phyloP scores from a whole-genome alignment of 1,284 basidiomycete genomes.

The Mycena citricolor region DNA sequence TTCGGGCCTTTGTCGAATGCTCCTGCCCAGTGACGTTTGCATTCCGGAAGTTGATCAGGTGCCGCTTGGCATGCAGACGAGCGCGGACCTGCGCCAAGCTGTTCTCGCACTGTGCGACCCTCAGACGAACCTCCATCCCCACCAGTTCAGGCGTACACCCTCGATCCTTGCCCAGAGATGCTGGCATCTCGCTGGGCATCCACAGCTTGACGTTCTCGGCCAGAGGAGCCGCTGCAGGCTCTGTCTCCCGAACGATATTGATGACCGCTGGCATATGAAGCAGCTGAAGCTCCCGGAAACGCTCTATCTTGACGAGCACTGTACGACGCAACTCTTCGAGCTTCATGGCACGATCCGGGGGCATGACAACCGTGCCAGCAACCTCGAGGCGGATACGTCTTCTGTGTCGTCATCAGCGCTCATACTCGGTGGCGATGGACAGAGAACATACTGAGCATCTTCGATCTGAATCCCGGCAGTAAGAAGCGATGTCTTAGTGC shows the following conservation, averaged over 20 bases:
- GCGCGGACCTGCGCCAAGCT: not conserved
- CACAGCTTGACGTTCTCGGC: slow-evolving; percentile 10
- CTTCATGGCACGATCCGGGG: slow-evolving; percentile 3
- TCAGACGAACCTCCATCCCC: not conserved
- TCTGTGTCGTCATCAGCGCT: not conserved
- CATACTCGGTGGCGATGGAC: too few species aligned
- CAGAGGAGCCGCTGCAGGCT: slow-evolving; percentile 3
- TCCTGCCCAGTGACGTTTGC: slow-evolving; percentile 4
- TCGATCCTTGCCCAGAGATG: too few species aligned
- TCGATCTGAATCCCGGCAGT: slow-evolving; percentile 14
- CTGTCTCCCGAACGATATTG: not conserved
- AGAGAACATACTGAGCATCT: slow-evolving; percentile 11
- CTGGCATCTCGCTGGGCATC: slow-evolving; percentile 11
- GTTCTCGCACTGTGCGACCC: slow-evolving; percentile 2
- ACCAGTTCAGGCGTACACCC: too few species aligned
- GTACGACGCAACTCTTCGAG: slow-evolving; percentile 13
- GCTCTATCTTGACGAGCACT: slow-evolving; percentile 10
- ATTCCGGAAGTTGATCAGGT: slow-evolving; percentile 6
- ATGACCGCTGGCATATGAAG: slow-evolving; percentile 19
- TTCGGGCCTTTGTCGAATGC: slow-evolving; percentile 1
- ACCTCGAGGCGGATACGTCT: not conserved
- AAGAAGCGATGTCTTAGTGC: slow-evolving; percentile 10
- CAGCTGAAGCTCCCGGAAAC: slow-evolving; percentile 13
- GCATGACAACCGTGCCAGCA: not conserved
- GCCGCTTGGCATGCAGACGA: slow-evolving; percentile 4